Evolutionary conservation across 2,329 filamentous ascomycete genomes (phyloP), one percentile per base, ranked within the genome.

Genomic region (Trichoderma polysporum): DNA sequence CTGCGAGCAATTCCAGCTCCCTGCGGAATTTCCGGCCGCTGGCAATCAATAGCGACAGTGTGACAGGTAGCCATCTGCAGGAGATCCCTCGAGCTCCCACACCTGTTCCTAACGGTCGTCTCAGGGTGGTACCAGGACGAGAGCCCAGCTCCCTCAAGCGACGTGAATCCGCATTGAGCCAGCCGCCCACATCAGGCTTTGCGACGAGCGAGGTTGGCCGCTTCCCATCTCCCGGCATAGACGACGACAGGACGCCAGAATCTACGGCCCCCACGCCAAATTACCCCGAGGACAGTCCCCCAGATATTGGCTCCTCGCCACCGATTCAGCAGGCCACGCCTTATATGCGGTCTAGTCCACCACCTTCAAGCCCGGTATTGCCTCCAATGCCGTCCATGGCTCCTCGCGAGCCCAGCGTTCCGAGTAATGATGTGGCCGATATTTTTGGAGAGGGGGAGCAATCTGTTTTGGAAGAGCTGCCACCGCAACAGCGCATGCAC

Each of bases 1-100:
- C 92, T 68, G 94, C 94, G 54, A 97, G 93, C 76, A 97, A 92
- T 17, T 91, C 94, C 52, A 92, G 93, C 49, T 97, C 94, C 5
- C 84, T 98, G 67, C 91, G 94, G 50, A 90, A 90, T 56, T 91
- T 97, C 76, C 87, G 93, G 52, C 94, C 94, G 4, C 85, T 92
- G 66, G 83, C 85, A 35, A 80, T 84, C 27, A 82, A 80, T 3
- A 79, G 78, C 29, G 83, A 83, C 19, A 75, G 77, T 4, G 75
- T 81, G 4, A 68, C 74, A 33, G 80, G 78, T 37, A 84, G 77
- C 56, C 87, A 91, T 71, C 78, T 91, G 5, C 90, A 93, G 71
- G 89, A 92, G 70, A 79, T 89, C n/a, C 91, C 91, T 39, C 86
- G 92, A 68, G 91, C 89, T 19, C 91, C 92, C 2, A 94, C 92